phyloP scores from a whole-genome alignment of 768 basidiomycete species.

The Termitomyces sp. region DNA sequence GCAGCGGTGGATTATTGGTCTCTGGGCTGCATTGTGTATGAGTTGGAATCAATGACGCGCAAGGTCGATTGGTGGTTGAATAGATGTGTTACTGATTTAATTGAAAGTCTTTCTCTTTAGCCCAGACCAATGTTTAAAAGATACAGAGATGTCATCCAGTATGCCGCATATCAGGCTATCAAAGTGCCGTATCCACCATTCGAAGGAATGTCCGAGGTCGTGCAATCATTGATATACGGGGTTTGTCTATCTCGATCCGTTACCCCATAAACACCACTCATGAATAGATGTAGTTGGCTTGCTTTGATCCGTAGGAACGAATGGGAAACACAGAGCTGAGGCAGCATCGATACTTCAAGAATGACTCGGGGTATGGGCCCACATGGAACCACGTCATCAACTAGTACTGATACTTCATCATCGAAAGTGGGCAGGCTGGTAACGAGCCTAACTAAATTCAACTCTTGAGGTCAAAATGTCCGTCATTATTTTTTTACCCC shows the following conservation, averaged over 20 bases:
- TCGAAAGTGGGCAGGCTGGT: too few relatives aligned
- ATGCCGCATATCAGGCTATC: not conserved
- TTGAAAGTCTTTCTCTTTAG: not conserved
- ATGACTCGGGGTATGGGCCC: not conserved
- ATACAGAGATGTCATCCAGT: not conserved
- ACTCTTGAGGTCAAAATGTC: too few relatives aligned
- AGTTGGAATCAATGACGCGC: not conserved
- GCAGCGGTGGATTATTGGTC: slow-evolving; percentile 6
- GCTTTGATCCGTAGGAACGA: not conserved
- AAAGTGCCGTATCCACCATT: not conserved
- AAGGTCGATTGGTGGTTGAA: not conserved
- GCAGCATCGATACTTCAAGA: slow-evolving; percentile 3
- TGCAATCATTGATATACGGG: not conserved
- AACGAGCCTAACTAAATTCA: too few relatives aligned
- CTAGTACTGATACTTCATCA: not conserved
- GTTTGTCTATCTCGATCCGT: not conserved
- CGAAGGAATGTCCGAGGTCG: slow-evolving; percentile 2
- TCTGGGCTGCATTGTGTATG: slow-evolving; percentile 7
- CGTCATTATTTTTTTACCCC: too few relatives aligned
- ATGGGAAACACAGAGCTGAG: not conserved
- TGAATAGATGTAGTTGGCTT: slow-evolving; percentile 1
- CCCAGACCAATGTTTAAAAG: not conserved
- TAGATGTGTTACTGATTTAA: not conserved
- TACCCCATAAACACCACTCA: not conserved
- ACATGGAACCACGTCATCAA: not conserved